Evolutionary conservation across 768 basidiomycete species (phyloP), one percentile per base, ranked within the genome.

Genomic region (Plicaturopsis crispa): DNA sequence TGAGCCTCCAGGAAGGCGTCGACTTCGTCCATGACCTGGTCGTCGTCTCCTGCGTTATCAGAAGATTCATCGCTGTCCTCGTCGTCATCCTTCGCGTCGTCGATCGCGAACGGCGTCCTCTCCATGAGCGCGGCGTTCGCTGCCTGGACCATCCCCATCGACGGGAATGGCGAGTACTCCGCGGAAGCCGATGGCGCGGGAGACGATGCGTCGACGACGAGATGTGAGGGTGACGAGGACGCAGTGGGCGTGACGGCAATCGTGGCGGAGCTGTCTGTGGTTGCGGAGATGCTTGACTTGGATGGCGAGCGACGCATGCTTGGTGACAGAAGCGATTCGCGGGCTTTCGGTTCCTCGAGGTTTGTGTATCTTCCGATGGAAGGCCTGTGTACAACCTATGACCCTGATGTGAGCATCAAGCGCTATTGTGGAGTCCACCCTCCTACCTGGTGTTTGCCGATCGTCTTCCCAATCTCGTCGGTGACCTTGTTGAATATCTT

Each of bases 1-100:
- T 97, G 87, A 2, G 88, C 92, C 52, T 96, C 91, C 31, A 97
- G 66, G 72, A 94, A 94, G 1, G 90, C 91, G 52, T 94, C 91
- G 39, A 92, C 87, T 70, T 94, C 92, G 52, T 93, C 88, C 80
- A 97, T 74, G 33, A 93, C 88, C 41, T 77, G 78, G 45, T 83
- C 80, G 40, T 82, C 80, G 33, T 75, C 79, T 35, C 70, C 76
- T 11, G 63, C 65, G 19, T 75, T 78, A 4, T 70, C 75, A 20
- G 63, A 60, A 6, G 62, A 65, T 5, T 73, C 61, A 56, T 79
- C 62, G 54, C 81, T 60, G 8, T 86, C 84, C 1, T 80, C 81
- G 19, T 86, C 87, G 8, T 84, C 85, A 41, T 89, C 87, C 37
- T 80, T 83, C 3, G 82, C 88, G 59, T 92, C 90, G 53, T 99